These are phyloP conservation scores for Aspergillus sojae DNA, from an alignment of 2,329 filamentous ascomycete species.

Conservation along the genomic window DNA sequence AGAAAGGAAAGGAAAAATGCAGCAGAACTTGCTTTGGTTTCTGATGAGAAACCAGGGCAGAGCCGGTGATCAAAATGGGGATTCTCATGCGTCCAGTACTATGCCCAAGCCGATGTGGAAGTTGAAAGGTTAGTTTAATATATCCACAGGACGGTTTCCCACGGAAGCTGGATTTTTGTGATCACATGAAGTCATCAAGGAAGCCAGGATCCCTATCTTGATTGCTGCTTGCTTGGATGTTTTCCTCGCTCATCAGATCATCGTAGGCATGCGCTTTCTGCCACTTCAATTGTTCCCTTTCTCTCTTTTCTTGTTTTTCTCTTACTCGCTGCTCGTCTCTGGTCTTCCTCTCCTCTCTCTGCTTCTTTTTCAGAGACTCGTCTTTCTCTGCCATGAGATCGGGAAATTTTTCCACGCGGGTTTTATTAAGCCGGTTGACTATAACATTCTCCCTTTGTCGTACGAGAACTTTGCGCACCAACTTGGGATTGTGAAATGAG, in stretches of 20 bases:
- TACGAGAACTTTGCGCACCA: conserved; percentile 82
- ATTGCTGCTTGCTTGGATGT: conserved; percentile 77
- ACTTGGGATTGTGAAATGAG: conserved; percentile 83
- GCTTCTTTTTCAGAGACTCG: conserved; percentile 69
- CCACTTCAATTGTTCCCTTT: conserved; percentile 86
- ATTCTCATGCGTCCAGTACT: background rate
- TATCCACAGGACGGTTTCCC: background rate
- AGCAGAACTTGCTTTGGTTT: background rate
- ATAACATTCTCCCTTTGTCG: conserved; percentile 81
- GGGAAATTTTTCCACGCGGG: conserved; percentile 82
- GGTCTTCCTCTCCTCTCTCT: conserved; percentile 63
- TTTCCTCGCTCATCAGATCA: conserved; percentile 82
- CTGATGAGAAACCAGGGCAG: background rate
- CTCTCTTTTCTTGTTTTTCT: conserved; percentile 58
- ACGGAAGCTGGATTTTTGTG: background rate
- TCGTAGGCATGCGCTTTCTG: conserved; percentile 99
- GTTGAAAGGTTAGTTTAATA: background rate
- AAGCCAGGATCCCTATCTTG: conserved; percentile 73
- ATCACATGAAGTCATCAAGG: conserved; percentile 93
- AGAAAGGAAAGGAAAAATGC: background rate
- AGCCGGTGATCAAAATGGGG: background rate
- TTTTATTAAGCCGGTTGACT: conserved; percentile 98
- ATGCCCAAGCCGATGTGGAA: background rate
- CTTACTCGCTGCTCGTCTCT: conserved; percentile 43
- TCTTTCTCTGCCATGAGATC: conserved; percentile 83